Evolutionary conservation across 2,329 filamentous ascomycete species (phyloP), one percentile per base, ranked within the genome.

Genomic region (Camptophora hylomeconis): DNA sequence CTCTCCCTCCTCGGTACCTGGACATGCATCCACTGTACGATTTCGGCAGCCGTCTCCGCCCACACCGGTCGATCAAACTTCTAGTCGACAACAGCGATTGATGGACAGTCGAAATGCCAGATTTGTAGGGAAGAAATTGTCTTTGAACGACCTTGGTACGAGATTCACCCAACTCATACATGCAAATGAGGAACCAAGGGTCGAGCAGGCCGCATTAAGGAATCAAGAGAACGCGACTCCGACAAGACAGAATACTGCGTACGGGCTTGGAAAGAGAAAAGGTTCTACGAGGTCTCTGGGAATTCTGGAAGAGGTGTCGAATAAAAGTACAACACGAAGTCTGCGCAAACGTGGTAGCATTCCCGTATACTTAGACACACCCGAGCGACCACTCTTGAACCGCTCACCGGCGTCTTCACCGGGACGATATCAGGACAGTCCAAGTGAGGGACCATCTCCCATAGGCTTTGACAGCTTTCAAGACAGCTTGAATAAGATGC

Each of bases 251-350:
- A n/a, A 31, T 17, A 20, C 29, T 31, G 22, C 29, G 26, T 12
- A 31, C 26, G 29, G 26, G 29, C 29, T 31, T 13, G 23, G 29
- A n/a, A 31, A 20, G 16, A 26, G 19, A 16, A 16, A 19, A 9
- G 22, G 17, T 17, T 26, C n/a, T n/a, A n/a, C n/a, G n/a, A n/a
- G n/a, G n/a, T 4, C 23, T 21, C 14, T 39, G 30, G 23, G 32
- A 36, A 18, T 41, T 32, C 14, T 32, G 33, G 35, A 36, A 33
- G 41, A 45, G 20, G 36, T 45, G 15, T 39, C 41, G 13, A 41
- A 42, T 17, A 35, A 30, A 5, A 24, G 27, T 20, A 27, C 20
- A 16, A 37, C 33, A 24, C 22, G 35, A 21, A n/a, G 33, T 6
- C 31, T 27, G 9, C 32, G 34, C n/a, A 35, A 21, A 19, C 30